These are phyloP conservation scores for Skeletonema potamos DNA, from an alignment of 108 stramenopile genomes.

Conservation along the genomic window DNA sequence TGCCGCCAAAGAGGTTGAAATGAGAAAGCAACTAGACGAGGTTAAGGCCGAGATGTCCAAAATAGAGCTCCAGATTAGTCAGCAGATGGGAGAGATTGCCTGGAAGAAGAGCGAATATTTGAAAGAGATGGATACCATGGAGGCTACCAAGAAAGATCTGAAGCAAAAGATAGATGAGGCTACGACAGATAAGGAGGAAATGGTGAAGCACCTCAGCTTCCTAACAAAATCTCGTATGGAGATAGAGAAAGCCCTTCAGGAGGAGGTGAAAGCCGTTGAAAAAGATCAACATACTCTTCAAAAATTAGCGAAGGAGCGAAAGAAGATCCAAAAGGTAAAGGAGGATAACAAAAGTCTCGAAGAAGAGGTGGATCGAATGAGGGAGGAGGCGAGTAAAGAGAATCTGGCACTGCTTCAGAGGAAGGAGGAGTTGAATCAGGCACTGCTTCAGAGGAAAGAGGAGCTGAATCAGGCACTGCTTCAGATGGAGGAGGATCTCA, in stretches of 20 bases:
- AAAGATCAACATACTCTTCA: constrained; percentile 31
- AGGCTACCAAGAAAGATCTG: constrained; percentile 3
- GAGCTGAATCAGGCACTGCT: constrained; percentile 26
- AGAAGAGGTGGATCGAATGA: constrained; percentile 30
- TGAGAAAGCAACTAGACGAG: constrained; percentile 20
- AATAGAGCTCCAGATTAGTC: constrained; percentile 15
- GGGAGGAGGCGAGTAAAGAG: constrained; percentile 24
- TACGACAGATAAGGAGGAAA: constrained; percentile 24
- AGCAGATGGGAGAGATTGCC: constrained; percentile 21
- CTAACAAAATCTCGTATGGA: constrained; percentile 31
- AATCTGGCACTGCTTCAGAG: constrained; percentile 24
- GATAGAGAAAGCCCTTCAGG: constrained; percentile 22
- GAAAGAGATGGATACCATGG: constrained; percentile 8
- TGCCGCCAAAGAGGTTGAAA: constrained; percentile 9
- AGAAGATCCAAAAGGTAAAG: constrained; percentile 29
- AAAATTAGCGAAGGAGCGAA: constrained; percentile 20
- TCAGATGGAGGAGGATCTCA: constrained; percentile 24
- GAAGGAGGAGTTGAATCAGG: constrained; percentile 19
- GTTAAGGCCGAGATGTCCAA: constrained; percentile 17
- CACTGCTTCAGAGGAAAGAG: constrained; percentile 19
- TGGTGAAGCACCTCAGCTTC: constrained; percentile 25
- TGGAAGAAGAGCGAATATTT: constrained; percentile 8
- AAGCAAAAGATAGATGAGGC: constrained; percentile 18
- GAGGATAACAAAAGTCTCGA: constrained; percentile 35
- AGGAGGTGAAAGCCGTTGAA: constrained; percentile 21